Conservation (phyloP, 371 early-diverging fungal species). For the Blakeslea trispora region DNA sequence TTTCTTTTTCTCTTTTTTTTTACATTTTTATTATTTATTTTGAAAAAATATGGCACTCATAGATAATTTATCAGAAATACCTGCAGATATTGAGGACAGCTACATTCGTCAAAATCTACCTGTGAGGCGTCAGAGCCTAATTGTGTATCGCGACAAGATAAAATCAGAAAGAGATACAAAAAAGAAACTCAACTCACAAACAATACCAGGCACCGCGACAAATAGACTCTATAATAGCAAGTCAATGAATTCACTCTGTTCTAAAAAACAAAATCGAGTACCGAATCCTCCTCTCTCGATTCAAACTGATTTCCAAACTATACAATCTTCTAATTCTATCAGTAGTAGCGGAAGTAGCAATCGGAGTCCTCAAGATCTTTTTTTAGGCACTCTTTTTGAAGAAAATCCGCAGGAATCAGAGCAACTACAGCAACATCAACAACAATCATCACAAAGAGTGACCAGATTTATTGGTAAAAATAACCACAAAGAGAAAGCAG, state of each 20-base stretch:
- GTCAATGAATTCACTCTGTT: constrained; percentile 1
- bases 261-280: neutral
- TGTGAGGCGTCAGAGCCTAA: constrained; percentile 45
- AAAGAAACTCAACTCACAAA: neutral
- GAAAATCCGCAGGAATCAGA: neutral
- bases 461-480: constrained; percentile 12
- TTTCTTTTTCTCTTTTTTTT: constrained; percentile 2
- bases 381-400: constrained; percentile 13
- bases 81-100: constrained; percentile 30
- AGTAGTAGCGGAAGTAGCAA: neutral
- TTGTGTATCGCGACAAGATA: constrained; percentile 11
- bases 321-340: neutral
- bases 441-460: neutral
- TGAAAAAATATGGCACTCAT: constrained; percentile 4
- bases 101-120: constrained; percentile 47
- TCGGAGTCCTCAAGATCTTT: neutral
- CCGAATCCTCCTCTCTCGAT: constrained; percentile 1
- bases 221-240: constrained; percentile 7
- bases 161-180: neutral
- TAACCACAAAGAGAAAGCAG: too few species aligned
- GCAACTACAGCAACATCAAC: neutral
- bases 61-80: constrained; percentile 12
- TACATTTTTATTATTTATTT: neutral
- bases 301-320: constrained; percentile 2
- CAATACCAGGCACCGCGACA: neutral